phyloP scores from a whole-genome alignment of 495 filamentous ascomycete genomes.

The Penicillium silybi region DNA sequence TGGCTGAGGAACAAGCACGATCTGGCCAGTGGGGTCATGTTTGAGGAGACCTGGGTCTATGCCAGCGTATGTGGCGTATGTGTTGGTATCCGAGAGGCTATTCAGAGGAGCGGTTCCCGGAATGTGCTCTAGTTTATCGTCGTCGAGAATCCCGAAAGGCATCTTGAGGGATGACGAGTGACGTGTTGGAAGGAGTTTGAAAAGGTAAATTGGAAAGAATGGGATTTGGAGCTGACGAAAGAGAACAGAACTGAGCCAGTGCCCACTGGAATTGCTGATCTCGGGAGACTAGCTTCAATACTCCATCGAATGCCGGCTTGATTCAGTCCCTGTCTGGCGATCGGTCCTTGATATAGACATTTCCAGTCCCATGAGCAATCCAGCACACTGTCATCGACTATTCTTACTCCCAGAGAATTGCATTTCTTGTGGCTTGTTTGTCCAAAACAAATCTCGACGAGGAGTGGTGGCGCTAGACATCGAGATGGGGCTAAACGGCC shows the following conservation, averaged over 20 bases:
- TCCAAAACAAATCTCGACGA: not conserved
- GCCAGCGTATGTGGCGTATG: slow-evolving; percentile 24
- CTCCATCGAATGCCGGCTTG: not conserved
- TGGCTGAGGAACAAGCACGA: slow-evolving; percentile 47
- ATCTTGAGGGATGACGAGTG: slow-evolving; percentile 34
- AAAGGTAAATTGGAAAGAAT: not conserved
- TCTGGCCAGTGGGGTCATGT: slow-evolving; percentile 37
- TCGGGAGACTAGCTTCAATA: not conserved
- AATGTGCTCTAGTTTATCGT: slow-evolving; percentile 56
- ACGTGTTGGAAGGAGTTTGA: not conserved
- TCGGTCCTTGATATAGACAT: not conserved
- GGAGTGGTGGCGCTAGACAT: not conserved
- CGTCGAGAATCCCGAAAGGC: slow-evolving; percentile 72
- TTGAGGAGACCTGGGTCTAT: slow-evolving; percentile 38
- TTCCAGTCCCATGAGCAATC: not conserved
- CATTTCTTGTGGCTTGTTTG: not conserved
- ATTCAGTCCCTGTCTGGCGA: not conserved
- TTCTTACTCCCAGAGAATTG: not conserved
- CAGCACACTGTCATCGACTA: not conserved
- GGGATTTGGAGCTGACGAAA: not conserved
- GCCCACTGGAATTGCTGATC: not conserved
- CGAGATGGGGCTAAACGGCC: slow-evolving; percentile 9
- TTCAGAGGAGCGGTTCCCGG: slow-evolving; percentile 51
- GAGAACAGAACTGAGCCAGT: not conserved
- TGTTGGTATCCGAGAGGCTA: slow-evolving; percentile 11